These are phyloP conservation scores for Aspergillaceae sp. DNA, from an alignment of 2,329 filamentous ascomycete genomes.

Conservation along the genomic window DNA sequence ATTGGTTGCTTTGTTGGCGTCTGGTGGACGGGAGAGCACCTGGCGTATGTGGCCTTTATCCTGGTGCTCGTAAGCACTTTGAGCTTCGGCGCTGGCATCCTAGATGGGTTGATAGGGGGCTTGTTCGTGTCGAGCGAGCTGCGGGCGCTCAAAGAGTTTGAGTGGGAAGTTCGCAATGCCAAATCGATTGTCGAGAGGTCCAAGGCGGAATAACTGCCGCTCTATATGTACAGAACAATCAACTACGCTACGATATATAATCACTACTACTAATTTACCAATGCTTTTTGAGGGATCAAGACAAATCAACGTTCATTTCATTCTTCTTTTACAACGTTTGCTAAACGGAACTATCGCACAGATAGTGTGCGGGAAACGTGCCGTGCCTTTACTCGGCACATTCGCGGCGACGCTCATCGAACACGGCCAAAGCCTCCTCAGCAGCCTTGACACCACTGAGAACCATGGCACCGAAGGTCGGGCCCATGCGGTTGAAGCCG, in stretches of 20 bases:
- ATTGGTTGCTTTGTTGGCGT: constrained; percentile 69
- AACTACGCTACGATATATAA: not conserved
- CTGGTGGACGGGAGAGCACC: constrained; percentile 65
- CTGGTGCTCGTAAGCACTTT: constrained; percentile 73
- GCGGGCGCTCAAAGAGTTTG: constrained; percentile 76
- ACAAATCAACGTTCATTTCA: too few species aligned
- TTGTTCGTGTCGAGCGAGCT: constrained; percentile 82
- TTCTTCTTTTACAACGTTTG: too few species aligned
- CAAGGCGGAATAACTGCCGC: not conserved
- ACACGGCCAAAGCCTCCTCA: constrained; percentile 71
- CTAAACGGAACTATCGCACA: not conserved
- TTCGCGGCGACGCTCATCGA: constrained; percentile 68
- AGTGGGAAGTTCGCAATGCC: constrained; percentile 79
- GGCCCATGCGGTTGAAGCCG: constrained; percentile 83
- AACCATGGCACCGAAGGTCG: constrained; percentile 83
- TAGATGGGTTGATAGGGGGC: constrained; percentile 79
- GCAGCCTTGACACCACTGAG: constrained; percentile 83
- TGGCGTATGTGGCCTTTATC: constrained; percentile 68
- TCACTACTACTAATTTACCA: too few species aligned
- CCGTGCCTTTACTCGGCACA: constrained; percentile 48
- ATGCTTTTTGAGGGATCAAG: too few species aligned
- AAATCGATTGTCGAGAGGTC: constrained; percentile 22
- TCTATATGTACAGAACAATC: too few species aligned
- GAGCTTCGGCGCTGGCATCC: constrained; percentile 62
- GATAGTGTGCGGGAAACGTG: not conserved